A percentile compares a stretch with the other conserved stretches of the same genome.
Evolutionary conservation across 164 flowering plant genomes (phyloP).

Genomic region (Macadamia integrifolia): DNA sequence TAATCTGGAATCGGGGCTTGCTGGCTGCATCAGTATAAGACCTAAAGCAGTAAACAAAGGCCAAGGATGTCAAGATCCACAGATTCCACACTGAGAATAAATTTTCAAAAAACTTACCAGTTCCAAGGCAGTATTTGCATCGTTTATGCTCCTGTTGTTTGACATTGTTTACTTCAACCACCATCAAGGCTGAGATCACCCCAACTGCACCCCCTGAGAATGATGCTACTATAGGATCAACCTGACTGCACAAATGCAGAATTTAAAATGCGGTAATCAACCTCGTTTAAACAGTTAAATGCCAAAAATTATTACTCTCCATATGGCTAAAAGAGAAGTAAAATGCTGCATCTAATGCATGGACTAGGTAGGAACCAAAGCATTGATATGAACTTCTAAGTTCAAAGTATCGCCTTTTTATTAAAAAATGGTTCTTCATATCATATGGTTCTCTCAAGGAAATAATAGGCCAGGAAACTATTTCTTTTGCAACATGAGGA

Average conservation of each 20-base stretch:
- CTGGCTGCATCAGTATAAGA: too few species aligned
- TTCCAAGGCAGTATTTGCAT: conserved; percentile 97
- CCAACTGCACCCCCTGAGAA: conserved; percentile 99
- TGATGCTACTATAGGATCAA: conserved; percentile 99
- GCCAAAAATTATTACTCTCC: too few species aligned
- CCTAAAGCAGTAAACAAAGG: not conserved
- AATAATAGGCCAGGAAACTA: not conserved
- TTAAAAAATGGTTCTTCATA: too few species aligned
- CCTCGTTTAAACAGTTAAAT: too few species aligned
- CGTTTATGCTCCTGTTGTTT: conserved; percentile 92
- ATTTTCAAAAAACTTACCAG: conserved; percentile 42
- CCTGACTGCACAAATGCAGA: conserved; percentile 55
- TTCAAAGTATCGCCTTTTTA: too few species aligned
- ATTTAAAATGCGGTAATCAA: not conserved
- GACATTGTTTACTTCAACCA: conserved; percentile 94
- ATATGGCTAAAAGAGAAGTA: not conserved
- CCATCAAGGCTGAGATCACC: conserved; percentile 94
- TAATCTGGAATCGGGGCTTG: too few species aligned
- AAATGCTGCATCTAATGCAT: not conserved
- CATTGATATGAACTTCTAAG: too few species aligned
- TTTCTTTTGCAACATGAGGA: not conserved
- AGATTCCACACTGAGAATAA: not conserved
- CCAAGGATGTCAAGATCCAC: not conserved
- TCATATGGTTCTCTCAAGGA: too few species aligned
- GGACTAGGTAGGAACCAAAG: not conserved